phyloP scores from a whole-genome alignment of 495 filamentous ascomycete genomes.

The Lophium mytilinum region DNA sequence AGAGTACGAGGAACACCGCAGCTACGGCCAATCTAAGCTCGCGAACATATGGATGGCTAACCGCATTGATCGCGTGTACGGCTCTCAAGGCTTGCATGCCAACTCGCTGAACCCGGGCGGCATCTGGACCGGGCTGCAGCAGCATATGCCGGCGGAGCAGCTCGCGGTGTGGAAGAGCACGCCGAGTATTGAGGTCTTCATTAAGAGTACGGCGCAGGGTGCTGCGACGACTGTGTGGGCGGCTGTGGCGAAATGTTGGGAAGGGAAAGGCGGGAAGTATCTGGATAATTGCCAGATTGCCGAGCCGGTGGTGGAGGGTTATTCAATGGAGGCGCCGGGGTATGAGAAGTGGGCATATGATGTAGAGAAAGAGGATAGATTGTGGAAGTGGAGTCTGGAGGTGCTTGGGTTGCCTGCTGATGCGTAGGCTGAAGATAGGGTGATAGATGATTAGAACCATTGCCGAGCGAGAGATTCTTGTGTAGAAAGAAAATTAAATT shows the following conservation, averaged over 20 bases:
- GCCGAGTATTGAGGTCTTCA: not conserved
- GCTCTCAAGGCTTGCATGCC: slow-evolving; percentile 12
- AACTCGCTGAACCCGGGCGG: slow-evolving; percentile 20
- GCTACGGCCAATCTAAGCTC: slow-evolving; percentile 17
- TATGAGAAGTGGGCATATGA: slow-evolving; percentile 20
- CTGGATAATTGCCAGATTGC: slow-evolving; percentile 34
- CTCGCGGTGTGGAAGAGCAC: slow-evolving; percentile 10
- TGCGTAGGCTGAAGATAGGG: too few relatives aligned
- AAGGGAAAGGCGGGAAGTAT: slow-evolving; percentile 37
- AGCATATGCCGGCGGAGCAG: slow-evolving; percentile 18
- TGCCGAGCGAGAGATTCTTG: too few relatives aligned
- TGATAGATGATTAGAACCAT: too few relatives aligned
- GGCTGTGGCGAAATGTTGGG: slow-evolving; percentile 33
- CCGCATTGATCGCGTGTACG: slow-evolving; percentile 20
- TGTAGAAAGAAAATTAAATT: too few relatives aligned
- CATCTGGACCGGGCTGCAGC: slow-evolving; percentile 21
- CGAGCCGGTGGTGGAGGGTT: slow-evolving; percentile 14
- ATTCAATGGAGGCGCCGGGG: not conserved
- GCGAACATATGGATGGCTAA: slow-evolving; percentile 27
- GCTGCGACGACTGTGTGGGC: slow-evolving; percentile 39
- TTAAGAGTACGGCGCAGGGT: slow-evolving; percentile 25
- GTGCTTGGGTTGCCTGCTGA: slow-evolving; percentile 19
- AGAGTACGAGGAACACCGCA: slow-evolving; percentile 1
- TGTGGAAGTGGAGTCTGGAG: slow-evolving; percentile 17
- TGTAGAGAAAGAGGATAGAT: slow-evolving; percentile 17